Conservation (phyloP, 2,329 filamentous ascomycete species). For the Aspergillus brasiliensis region DNA sequence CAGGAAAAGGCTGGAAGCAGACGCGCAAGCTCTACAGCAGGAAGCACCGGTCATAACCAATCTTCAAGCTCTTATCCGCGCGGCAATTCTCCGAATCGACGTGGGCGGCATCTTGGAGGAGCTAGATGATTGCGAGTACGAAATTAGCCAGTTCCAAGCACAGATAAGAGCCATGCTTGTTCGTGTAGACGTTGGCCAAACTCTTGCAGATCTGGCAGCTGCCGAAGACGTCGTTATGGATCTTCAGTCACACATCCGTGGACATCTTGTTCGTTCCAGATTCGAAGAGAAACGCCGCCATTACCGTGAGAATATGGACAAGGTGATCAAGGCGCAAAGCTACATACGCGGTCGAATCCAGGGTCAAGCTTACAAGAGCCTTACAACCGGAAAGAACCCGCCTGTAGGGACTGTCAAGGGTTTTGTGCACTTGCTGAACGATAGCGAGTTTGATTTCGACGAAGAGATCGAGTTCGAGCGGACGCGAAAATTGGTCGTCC, state of each 20-base stretch:
- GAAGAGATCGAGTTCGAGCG: slow-evolving; percentile 97
- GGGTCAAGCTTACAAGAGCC: slow-evolving; percentile 95
- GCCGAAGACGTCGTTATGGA: slow-evolving; percentile 76
- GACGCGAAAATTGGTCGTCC: slow-evolving; percentile 91
- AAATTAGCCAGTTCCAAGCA: slow-evolving; percentile 72
- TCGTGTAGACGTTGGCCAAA: slow-evolving; percentile 70
- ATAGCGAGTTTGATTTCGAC: slow-evolving; percentile 98
- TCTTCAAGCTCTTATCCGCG: slow-evolving; percentile 45
- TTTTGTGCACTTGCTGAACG: slow-evolving; percentile 95
- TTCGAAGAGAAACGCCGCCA: slow-evolving; percentile 86
- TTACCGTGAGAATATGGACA: slow-evolving; percentile 97
- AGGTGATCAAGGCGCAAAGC: slow-evolving; percentile 97
- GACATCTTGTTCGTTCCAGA: slow-evolving; percentile 69
- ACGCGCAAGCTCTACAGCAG: slow-evolving; percentile 33
- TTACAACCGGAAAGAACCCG: slow-evolving; percentile 94
- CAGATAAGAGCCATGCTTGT: slow-evolving; percentile 77
- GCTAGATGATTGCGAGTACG: slow-evolving; percentile 67
- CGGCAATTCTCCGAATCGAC: slow-evolving; percentile 43
- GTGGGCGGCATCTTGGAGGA: slow-evolving; percentile 63
- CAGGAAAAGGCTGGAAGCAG: slow-evolving; percentile 33
- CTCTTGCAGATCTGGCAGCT: slow-evolving; percentile 76
- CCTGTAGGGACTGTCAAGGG: slow-evolving; percentile 96
- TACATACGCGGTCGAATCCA: slow-evolving; percentile 94
- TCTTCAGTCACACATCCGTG: slow-evolving; percentile 74
- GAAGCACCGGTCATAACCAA: slow-evolving; percentile 35